These are phyloP conservation scores for Fusarium pilosicola DNA, from an alignment of 2,329 filamentous ascomycete genomes.

Conservation along the genomic window DNA sequence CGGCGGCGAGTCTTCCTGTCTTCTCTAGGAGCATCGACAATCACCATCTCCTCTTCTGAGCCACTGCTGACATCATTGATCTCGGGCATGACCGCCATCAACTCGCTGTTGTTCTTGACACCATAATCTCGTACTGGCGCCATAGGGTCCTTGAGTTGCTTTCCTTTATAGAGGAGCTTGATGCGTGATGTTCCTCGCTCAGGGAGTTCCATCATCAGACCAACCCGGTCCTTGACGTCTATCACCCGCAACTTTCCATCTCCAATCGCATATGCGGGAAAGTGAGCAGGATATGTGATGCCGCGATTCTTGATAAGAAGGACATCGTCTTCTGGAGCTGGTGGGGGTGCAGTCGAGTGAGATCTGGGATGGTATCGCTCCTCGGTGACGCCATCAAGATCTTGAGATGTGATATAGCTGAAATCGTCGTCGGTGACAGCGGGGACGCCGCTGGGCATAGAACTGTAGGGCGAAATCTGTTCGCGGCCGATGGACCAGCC, in stretches of 20 bases:
- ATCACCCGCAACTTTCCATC: conserved; percentile 75
- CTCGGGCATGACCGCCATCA: conserved; percentile 61
- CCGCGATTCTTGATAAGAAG: conserved; percentile 75
- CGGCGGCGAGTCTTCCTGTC: conserved; percentile 52
- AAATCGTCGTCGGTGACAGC: conserved; percentile 81
- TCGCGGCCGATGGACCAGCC: conserved; percentile 59
- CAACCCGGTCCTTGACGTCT: conserved; percentile 74
- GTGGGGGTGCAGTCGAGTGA: conserved; percentile 47
- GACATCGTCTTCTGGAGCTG: conserved; percentile 71
- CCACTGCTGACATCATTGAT: conserved; percentile 49
- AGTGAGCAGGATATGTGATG: conserved; percentile 74
- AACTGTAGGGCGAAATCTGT: conserved; percentile 63
- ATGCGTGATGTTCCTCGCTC: conserved; percentile 63
- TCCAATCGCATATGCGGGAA: conserved; percentile 79
- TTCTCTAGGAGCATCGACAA: conserved; percentile 53
- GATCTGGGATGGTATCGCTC: conserved; percentile 55
- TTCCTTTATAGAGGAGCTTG: conserved; percentile 79
- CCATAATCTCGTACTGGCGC: conserved; percentile 68
- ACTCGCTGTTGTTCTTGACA: conserved; percentile 68
- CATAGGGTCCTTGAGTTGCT: conserved; percentile 72
- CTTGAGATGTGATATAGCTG: conserved; percentile 84
- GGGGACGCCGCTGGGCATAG: conserved; percentile 60
- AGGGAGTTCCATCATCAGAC: conserved; percentile 71
- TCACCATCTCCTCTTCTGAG: conserved; percentile 57
- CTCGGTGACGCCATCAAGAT: conserved; percentile 63